Percentiles rank a stretch among this genome's conserved stretches.
Evolutionary conservation across 23 red algal species (phyloP).

Genomic region (Agarophyton chilense): DNA sequence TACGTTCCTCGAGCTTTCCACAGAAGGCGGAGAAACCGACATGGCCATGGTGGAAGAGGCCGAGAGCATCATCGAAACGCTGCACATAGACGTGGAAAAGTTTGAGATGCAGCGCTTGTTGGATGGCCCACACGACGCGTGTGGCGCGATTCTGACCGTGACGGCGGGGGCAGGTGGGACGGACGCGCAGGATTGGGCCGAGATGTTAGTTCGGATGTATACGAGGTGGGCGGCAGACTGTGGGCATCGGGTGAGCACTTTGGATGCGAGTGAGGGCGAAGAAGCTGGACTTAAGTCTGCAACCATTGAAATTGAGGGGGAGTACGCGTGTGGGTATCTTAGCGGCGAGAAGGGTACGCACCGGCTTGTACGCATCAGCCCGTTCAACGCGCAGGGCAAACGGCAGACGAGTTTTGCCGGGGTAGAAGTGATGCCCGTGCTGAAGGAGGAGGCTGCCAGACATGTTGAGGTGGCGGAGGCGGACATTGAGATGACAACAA

Average conservation of each 20-base stretch:
- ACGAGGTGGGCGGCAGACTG: slow-evolving; percentile 72
- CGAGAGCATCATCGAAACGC: slow-evolving; percentile 16
- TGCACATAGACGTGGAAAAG: slow-evolving; percentile 57
- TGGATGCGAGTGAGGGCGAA: slow-evolving; percentile 83
- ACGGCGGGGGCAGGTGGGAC: slow-evolving; percentile 92
- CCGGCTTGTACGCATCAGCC: slow-evolving; percentile 91
- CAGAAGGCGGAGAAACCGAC: slow-evolving; percentile 47
- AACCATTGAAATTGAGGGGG: slow-evolving; percentile 75
- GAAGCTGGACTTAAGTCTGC: slow-evolving; percentile 85
- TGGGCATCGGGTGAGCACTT: slow-evolving; percentile 35
- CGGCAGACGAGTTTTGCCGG: slow-evolving; percentile 98
- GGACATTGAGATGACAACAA: slow-evolving; percentile 90
- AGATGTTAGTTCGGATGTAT: slow-evolving; percentile 93
- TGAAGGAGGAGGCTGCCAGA: slow-evolving; percentile 59
- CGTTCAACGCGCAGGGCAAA: slow-evolving; percentile 94
- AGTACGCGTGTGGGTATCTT: slow-evolving; percentile 86
- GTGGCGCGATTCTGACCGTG: slow-evolving; percentile 71
- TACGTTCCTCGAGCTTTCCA: slow-evolving; percentile 54
- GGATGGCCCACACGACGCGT: slow-evolving; percentile 75
- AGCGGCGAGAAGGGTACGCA: slow-evolving; percentile 93
- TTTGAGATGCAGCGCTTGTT: slow-evolving; percentile 83
- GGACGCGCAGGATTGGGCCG: slow-evolving; percentile 98
- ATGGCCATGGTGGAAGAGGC: slow-evolving; percentile 57
- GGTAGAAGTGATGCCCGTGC: slow-evolving; percentile 89
- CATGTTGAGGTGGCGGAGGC: slow-evolving; percentile 73